A percentile compares a stretch with the other conserved stretches of the same genome.
These are phyloP conservation scores for Ceratocystis colombiana DNA, from an alignment of 2,329 filamentous ascomycete species.

Conservation along the genomic window DNA sequence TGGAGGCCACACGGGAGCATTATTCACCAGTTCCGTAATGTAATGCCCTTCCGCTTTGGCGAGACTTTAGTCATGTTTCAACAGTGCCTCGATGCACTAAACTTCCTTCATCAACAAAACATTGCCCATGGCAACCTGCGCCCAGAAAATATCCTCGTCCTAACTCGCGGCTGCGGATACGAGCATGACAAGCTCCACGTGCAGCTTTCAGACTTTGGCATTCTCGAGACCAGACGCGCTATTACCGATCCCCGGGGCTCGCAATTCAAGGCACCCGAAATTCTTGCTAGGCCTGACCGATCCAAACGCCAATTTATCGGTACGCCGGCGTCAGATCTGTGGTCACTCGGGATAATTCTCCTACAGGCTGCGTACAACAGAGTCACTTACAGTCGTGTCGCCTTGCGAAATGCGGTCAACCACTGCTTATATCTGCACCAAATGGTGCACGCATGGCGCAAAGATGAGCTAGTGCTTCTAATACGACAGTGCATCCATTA, in stretches of 20 bases:
- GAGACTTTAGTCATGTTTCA: conserved; percentile 4
- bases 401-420: not conserved
- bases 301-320: not conserved
- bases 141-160: conserved; percentile 18
- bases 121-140: conserved; percentile 17
- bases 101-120: conserved; percentile 11
- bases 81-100: conserved; percentile 13
- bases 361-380: conserved; percentile 14
- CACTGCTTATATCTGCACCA: conserved; percentile 13
- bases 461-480: conserved; percentile 15
- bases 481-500: conserved; percentile 16
- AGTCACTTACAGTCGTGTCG: not conserved
- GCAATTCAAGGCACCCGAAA: conserved; percentile 17
- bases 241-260: not conserved
- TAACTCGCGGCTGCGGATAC: not conserved
- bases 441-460: conserved; percentile 11
- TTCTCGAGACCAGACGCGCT: conserved; percentile 14
- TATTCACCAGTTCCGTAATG: not conserved
- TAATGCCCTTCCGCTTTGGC: conserved; percentile 4
- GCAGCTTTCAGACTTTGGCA: conserved; percentile 21
- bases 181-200: conserved; percentile 2
- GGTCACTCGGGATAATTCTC: conserved; percentile 12
- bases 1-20: conserved; percentile 5
- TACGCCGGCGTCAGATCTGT: conserved; percentile 8
- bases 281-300: conserved; percentile 1